Conservation (phyloP, 2,329 filamentous ascomycete genomes). For the Aspergillus glaucus region DNA sequence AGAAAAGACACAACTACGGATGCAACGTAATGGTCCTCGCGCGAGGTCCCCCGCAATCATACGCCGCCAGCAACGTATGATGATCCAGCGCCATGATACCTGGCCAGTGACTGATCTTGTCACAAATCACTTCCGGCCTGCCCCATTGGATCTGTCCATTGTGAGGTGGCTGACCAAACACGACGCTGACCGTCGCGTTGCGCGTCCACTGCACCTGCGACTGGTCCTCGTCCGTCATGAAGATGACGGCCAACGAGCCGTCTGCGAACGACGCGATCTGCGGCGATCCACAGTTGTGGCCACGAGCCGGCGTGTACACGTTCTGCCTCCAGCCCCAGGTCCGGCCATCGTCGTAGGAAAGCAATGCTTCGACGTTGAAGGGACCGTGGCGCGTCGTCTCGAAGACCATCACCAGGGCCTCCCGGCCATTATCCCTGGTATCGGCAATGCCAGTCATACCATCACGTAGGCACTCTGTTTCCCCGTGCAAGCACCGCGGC, state of each 20-base stretch:
- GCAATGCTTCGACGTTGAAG: conserved; percentile 41
- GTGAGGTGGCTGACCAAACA: conserved; percentile 29
- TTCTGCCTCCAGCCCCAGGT: conserved; percentile 37
- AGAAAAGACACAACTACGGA: background rate
- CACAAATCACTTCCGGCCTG: conserved; percentile 23
- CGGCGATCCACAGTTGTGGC: conserved; percentile 39
- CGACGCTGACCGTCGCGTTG: conserved; percentile 37
- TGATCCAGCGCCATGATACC: conserved; percentile 26
- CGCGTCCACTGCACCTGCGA: conserved; percentile 31
- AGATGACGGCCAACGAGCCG: conserved; percentile 38
- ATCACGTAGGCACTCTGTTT: conserved; percentile 28
- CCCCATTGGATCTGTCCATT: conserved; percentile 32
- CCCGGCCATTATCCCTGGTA: conserved; percentile 24
- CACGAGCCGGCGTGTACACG: conserved; percentile 34
- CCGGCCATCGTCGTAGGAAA: conserved; percentile 41
- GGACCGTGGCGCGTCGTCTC: conserved; percentile 39
- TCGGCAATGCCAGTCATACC: conserved; percentile 41
- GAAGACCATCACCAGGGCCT: conserved; percentile 41
- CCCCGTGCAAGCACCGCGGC: conserved; percentile 38
- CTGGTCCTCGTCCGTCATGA: conserved; percentile 44
- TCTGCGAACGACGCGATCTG: conserved; percentile 40
- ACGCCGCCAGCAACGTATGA: conserved; percentile 20
- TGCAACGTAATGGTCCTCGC: conserved; percentile 15
- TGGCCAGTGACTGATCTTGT: conserved; percentile 34
- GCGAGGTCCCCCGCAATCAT: conserved; percentile 23